Evolutionary conservation across 2,329 filamentous ascomycete genomes (phyloP).

Genomic region (Pseudovirgaria hyperparasitica): DNA sequence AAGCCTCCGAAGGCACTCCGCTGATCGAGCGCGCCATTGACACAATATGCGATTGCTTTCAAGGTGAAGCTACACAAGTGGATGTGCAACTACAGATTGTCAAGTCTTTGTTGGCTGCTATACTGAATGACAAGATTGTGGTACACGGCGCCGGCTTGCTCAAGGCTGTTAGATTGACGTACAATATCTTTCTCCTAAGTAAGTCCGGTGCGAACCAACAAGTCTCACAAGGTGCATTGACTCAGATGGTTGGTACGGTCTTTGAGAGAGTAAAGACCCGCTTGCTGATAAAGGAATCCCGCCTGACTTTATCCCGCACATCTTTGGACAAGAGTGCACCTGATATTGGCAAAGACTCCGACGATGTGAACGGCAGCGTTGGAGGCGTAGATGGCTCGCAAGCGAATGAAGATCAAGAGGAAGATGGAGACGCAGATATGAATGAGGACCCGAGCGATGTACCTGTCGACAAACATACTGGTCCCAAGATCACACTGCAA

Average conservation of each 20-base stretch:
- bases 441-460: conserved; percentile 28
- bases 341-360: conserved; percentile 18
- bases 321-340: conserved; percentile 23
- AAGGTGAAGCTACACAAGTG: conserved; percentile 82
- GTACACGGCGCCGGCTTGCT: conserved; percentile 92
- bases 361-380: conserved; percentile 13
- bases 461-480: conserved; percentile 34
- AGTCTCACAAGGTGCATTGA: conserved; percentile 89
- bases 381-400: conserved; percentile 13
- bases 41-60: conserved; percentile 98
- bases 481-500: conserved; percentile 50
- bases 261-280: conserved; percentile 88
- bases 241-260: conserved; percentile 97
- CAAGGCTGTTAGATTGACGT: conserved; percentile 94
- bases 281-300: conserved; percentile 74
- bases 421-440: conserved; percentile 27
- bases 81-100: conserved; percentile 97
- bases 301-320: conserved; percentile 41
- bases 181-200: conserved; percentile 96
- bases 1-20: conserved; percentile 40
- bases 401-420: conserved; percentile 21
- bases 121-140: conserved; percentile 96
- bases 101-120: conserved; percentile 88
- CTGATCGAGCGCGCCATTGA: conserved; percentile 96
- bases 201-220: conserved; percentile 92